These are phyloP conservation scores for Centaurea solstitialis DNA, from an alignment of 129 eudicot genomes.

Conservation along the genomic window DNA sequence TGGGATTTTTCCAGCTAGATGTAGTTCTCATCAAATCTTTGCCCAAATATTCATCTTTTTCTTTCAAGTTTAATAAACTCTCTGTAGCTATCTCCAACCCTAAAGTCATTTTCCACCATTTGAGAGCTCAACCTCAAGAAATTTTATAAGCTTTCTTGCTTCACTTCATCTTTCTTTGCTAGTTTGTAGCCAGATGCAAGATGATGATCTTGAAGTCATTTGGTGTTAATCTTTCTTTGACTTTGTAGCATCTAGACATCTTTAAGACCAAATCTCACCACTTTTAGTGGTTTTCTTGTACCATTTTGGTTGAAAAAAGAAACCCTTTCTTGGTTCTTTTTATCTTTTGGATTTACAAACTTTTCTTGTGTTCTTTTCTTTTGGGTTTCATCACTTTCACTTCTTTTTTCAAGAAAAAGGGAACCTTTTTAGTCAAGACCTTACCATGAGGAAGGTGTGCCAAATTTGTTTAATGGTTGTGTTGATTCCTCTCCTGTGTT, in stretches of 20 bases:
- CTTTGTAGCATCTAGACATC: background rate
- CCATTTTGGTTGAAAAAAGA: background rate
- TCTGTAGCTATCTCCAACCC: slow-evolving; percentile 21
- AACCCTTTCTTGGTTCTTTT: background rate
- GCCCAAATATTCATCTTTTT: background rate
- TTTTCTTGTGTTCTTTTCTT: background rate
- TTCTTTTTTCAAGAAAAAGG: slow-evolving; percentile 10
- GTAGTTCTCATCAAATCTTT: background rate
- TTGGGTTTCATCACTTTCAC: background rate
- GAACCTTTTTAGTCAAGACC: background rate
- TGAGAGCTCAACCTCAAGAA: slow-evolving; percentile 1
- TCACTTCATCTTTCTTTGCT: background rate
- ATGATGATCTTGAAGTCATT: background rate
- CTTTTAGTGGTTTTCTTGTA: background rate
- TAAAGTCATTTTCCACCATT: slow-evolving; percentile 16
- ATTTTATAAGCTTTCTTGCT: background rate
- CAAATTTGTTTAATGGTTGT: slow-evolving; percentile 16
- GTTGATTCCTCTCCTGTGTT: slow-evolving; percentile 33
- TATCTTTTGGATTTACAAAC: background rate
- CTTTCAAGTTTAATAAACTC: background rate
- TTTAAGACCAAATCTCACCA: background rate
- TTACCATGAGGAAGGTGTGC: slow-evolving; percentile 31
- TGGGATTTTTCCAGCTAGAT: slow-evolving; percentile 21
- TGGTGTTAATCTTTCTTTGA: background rate
- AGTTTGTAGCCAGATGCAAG: slow-evolving; percentile 4